Evolutionary conservation across 352 stramenopile genomes (phyloP).

Genomic region (Bremia lactucae): DNA sequence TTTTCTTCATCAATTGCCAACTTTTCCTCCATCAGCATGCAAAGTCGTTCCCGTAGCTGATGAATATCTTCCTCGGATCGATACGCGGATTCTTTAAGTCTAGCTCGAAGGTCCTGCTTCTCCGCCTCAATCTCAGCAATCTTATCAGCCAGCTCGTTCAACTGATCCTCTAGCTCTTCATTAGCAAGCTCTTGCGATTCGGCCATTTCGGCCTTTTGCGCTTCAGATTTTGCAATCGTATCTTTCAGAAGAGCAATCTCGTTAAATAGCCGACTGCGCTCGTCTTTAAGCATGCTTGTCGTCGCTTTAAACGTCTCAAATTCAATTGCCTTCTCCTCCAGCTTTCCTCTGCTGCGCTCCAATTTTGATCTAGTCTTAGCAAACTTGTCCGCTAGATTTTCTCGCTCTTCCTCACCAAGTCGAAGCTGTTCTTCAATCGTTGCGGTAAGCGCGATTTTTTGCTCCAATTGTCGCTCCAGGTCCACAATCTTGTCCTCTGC

Average conservation of each 20-base stretch:
- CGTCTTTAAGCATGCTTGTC: constrained; percentile 49
- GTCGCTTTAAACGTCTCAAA: constrained; percentile 50
- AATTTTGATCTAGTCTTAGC: constrained; percentile 37
- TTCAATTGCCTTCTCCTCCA: constrained; percentile 60
- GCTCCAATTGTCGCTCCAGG: constrained; percentile 40
- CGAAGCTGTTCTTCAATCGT: constrained; percentile 43
- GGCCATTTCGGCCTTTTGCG: constrained; percentile 32
- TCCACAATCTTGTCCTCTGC: constrained; percentile 40
- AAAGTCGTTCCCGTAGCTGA: constrained; percentile 30
- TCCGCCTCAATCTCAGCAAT: constrained; percentile 48
- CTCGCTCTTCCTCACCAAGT: constrained; percentile 31
- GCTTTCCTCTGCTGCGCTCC: constrained; percentile 28
- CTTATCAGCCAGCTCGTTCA: constrained; percentile 44
- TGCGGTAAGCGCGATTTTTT: constrained; percentile 40
- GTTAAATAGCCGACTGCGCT: constrained; percentile 38
- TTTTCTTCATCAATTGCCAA: constrained; percentile 26
- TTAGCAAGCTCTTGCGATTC: constrained; percentile 37
- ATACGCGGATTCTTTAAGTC: constrained; percentile 25
- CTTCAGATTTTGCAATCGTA: constrained; percentile 30
- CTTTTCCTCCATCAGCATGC: constrained; percentile 40
- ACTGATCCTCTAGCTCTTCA: constrained; percentile 42
- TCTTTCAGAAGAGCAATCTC: constrained; percentile 48
- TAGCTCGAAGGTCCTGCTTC: constrained; percentile 32
- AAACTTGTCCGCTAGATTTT: constrained; percentile 35
- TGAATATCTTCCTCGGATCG: constrained; percentile 42